These are phyloP conservation scores for Cercospora zeae-maydis DNA, from an alignment of 2,329 filamentous ascomycete genomes.

Conservation along the genomic window DNA sequence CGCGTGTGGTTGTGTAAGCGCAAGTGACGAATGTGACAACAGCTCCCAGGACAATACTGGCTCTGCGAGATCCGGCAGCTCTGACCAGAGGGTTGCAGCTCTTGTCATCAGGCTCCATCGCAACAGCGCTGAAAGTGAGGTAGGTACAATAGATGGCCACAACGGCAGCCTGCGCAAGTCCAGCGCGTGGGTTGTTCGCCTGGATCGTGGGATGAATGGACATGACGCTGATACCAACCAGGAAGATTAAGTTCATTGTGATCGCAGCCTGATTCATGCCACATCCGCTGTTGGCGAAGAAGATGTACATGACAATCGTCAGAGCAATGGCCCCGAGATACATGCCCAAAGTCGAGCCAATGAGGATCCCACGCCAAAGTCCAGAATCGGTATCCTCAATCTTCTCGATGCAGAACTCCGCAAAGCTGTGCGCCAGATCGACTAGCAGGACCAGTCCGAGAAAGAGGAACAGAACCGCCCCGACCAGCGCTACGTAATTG, in stretches of 20 bases:
- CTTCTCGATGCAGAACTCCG: constrained; percentile 89
- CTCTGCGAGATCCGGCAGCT: constrained; percentile 81
- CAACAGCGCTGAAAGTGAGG: constrained; percentile 94
- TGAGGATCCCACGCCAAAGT: constrained; percentile 79
- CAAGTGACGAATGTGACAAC: constrained; percentile 96
- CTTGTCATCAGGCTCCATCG: constrained; percentile 95
- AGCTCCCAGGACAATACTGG: constrained; percentile 86
- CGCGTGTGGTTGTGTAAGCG: constrained; percentile 94
- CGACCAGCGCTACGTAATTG: constrained; percentile 83
- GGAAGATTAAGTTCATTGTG: constrained; percentile 79
- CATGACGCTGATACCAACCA: constrained; percentile 73
- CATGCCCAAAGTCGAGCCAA: constrained; percentile 91
- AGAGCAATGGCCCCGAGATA: constrained; percentile 86
- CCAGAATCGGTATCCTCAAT: constrained; percentile 86
- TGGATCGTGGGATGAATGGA: constrained; percentile 90
- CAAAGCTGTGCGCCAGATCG: constrained; percentile 94
- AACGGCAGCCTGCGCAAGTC: constrained; percentile 95
- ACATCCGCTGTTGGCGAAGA: constrained; percentile 79
- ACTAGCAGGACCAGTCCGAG: constrained; percentile 89
- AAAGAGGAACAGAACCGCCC: constrained; percentile 89
- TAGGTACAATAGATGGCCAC: constrained; percentile 98
- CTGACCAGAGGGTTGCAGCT: constrained; percentile 89
- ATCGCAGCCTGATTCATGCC: constrained; percentile 97
- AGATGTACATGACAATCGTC: constrained; percentile 96
- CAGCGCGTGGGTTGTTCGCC: constrained; percentile 87